phyloP scores from a whole-genome alignment of 73 alveolate genomes.

The Paramecium bursaria region DNA sequence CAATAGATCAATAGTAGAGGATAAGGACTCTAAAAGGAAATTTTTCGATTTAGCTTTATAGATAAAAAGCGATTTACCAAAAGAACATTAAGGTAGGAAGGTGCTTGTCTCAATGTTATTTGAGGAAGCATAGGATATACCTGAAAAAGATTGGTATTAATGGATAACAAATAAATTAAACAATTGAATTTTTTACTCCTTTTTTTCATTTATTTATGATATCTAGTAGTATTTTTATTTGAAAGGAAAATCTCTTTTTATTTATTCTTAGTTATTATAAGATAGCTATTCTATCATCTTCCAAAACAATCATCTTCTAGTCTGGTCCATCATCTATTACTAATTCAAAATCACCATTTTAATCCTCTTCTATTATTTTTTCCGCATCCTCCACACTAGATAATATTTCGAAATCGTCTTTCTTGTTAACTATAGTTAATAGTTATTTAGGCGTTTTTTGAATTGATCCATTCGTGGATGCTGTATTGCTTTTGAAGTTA shows the following conservation, averaged over 20 bases:
- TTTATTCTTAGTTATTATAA: background rate
- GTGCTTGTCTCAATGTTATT: constrained; percentile 21
- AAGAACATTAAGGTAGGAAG: constrained; percentile 27
- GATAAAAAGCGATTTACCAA: constrained; percentile 53
- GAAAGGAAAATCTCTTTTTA: background rate
- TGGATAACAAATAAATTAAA: constrained; percentile 35
- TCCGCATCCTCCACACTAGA: constrained; percentile 48
- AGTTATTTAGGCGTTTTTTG: constrained; percentile 1
- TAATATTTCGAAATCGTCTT: constrained; percentile 55
- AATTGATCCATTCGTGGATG: constrained; percentile 24
- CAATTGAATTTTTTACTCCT: background rate
- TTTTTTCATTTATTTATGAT: constrained; percentile 13
- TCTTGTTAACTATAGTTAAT: constrained; percentile 39
- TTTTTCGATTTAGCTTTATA: constrained; percentile 53
- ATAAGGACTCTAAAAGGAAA: constrained; percentile 28
- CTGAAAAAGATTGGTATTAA: background rate
- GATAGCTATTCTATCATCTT: constrained; percentile 4
- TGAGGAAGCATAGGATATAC: constrained; percentile 35
- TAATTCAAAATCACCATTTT: constrained; percentile 46
- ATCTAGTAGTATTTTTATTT: constrained; percentile 13
- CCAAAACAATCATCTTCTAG: background rate
- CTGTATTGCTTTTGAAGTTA: background rate
- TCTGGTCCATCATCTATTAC: constrained; percentile 35
- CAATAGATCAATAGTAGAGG: constrained; percentile 1
- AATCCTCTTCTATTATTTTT: constrained; percentile 47